Evolutionary conservation across 768 basidiomycete genomes (phyloP).

Genomic region (Lyophyllum semitale): DNA sequence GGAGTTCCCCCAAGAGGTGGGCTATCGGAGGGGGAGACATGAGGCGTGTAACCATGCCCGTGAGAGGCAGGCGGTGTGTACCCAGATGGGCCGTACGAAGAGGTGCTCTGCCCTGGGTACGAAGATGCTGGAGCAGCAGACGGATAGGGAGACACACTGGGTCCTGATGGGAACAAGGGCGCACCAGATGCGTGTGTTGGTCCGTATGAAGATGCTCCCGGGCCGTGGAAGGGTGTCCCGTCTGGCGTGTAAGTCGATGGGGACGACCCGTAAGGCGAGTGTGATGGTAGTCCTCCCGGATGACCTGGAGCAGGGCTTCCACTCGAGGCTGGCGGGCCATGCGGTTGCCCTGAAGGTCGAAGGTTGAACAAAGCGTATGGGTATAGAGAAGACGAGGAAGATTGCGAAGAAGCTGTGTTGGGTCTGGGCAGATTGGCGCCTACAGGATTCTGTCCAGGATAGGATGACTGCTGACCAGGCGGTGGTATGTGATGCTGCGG

Average conservation of each 20-base stretch:
- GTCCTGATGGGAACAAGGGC: slow-evolving; percentile 9
- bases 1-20: slow-evolving; percentile 18
- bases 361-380: slow-evolving; percentile 23
- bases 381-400: slow-evolving; percentile 18
- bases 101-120: slow-evolving; percentile 16
- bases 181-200: slow-evolving; percentile 22
- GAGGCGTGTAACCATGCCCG: slow-evolving; percentile 14
- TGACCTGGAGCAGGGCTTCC: background rate
- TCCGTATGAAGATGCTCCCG: slow-evolving; percentile 5
- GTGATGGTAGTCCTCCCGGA: background rate
- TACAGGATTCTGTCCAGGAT: slow-evolving; percentile 18
- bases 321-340: background rate
- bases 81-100: slow-evolving; percentile 13
- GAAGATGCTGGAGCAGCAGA: slow-evolving; percentile 11
- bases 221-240: slow-evolving; percentile 9
- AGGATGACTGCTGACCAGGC: slow-evolving; percentile 12
- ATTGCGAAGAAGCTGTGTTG: slow-evolving; percentile 22
- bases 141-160: slow-evolving; percentile 11
- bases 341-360: slow-evolving; percentile 2
- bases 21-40: slow-evolving; percentile 24
- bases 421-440: slow-evolving; percentile 37
- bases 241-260: slow-evolving; percentile 5
- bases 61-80: slow-evolving; percentile 12
- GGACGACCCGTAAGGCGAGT: slow-evolving; percentile 2
- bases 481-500: slow-evolving; percentile 13